Conservation (phyloP, 2,329 filamentous ascomycete species). For the Coniochaeta sp. region DNA sequence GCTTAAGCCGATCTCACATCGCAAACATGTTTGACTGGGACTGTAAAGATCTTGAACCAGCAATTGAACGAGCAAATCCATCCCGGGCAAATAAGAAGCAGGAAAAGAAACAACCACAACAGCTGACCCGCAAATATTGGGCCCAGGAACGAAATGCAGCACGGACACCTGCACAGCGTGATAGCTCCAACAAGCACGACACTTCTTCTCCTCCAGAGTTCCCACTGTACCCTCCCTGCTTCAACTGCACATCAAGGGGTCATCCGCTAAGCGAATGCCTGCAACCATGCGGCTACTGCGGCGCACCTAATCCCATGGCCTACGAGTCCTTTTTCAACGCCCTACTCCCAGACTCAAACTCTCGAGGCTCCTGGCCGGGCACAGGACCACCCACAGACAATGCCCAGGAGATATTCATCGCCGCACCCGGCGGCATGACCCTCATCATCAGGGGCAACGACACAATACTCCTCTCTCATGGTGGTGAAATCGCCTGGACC, state of each 20-base stretch:
- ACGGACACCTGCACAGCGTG: too few species aligned
- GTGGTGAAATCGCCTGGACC: neutral
- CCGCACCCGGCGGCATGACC: neutral
- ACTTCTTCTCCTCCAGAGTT: neutral
- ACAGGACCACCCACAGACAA: neutral
- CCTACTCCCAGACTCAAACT: neutral
- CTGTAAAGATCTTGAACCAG: neutral
- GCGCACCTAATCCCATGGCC: slow-evolving; percentile 11
- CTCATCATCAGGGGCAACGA: neutral
- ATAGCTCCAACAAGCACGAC: too few species aligned
- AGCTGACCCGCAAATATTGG: too few species aligned
- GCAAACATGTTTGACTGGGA: slow-evolving; percentile 24
- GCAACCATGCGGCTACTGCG: slow-evolving; percentile 25
- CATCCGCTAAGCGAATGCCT: slow-evolving; percentile 19
- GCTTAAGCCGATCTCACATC: slow-evolving; percentile 26
- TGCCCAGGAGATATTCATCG: neutral
- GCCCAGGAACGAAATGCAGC: neutral
- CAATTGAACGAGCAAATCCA: neutral
- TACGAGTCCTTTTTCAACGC: neutral
- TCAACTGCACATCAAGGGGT: slow-evolving; percentile 19
- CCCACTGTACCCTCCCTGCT: slow-evolving; percentile 10
- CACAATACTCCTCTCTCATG: neutral
- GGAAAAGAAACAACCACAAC: neutral
- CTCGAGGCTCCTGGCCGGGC: too few species aligned
- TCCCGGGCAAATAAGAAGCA: neutral